phyloP scores from a whole-genome alignment of 345 rosid species.

The Mallotus nudiflorus region DNA sequence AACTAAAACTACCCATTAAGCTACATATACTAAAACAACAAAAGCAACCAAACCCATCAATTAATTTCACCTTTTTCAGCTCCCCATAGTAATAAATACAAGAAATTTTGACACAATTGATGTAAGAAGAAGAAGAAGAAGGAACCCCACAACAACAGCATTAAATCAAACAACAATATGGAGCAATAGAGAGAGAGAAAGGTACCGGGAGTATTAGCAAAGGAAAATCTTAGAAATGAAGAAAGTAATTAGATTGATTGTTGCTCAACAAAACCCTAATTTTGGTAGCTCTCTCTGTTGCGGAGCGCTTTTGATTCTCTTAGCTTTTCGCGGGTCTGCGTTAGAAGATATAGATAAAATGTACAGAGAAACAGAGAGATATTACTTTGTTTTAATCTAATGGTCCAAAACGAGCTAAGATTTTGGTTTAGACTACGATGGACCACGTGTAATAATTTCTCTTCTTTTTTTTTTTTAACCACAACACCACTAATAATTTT shows the following conservation, averaged over 20 bases:
- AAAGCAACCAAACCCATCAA: slow-evolving; percentile 1
- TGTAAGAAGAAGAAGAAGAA: background rate
- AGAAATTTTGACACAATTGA: too few relatives aligned
- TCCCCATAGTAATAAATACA: too few relatives aligned
- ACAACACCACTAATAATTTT: too few relatives aligned
- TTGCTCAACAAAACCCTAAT: slow-evolving; percentile 13
- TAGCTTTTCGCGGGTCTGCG: background rate
- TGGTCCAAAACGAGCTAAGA: too few relatives aligned
- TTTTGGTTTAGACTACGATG: too few relatives aligned
- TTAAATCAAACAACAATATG: background rate
- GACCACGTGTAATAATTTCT: too few relatives aligned
- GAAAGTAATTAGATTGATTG: background rate
- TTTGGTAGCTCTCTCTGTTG: background rate
- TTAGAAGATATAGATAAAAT: background rate
- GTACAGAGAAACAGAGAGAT: too few relatives aligned
- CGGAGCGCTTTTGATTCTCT: background rate
- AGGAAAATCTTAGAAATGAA: background rate
- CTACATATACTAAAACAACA: background rate
- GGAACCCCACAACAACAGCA: background rate
- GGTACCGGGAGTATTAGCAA: slow-evolving; percentile 9
- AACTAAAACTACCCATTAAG: background rate
- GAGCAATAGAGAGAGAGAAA: background rate
- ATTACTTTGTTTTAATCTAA: too few relatives aligned
- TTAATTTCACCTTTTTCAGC: background rate
- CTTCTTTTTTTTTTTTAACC: too few relatives aligned